Evolutionary conservation across 1,284 basidiomycete genomes (phyloP).

Genomic region (Puccinia coronata): DNA sequence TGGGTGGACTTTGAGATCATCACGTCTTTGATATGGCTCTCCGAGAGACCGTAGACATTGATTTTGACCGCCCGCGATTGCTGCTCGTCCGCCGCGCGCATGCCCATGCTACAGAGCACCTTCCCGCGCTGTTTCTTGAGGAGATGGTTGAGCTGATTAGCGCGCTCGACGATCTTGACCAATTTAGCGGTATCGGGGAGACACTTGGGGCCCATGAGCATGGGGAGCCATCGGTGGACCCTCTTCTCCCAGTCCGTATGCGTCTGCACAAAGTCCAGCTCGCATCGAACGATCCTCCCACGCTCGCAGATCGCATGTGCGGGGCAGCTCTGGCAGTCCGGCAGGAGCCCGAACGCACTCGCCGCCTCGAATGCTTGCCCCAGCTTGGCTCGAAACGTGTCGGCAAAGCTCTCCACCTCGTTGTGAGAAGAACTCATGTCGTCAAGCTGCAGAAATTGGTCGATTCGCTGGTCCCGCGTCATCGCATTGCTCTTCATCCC

Average conservation of each 20-base stretch:
- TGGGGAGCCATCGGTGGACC: constrained; percentile 73
- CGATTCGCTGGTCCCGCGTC: constrained; percentile 62
- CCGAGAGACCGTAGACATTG: constrained; percentile 53
- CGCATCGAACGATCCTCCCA: constrained; percentile 69
- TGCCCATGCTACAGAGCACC: constrained; percentile 67
- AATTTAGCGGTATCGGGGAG: constrained; percentile 78
- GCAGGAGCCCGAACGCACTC: constrained; percentile 65
- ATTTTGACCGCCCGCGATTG: constrained; percentile 47
- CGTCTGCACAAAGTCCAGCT: constrained; percentile 71
- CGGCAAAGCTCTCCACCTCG: constrained; percentile 51
- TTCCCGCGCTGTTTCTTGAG: constrained; percentile 72
- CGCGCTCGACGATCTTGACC: constrained; percentile 73
- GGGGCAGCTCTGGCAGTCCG: constrained; percentile 80
- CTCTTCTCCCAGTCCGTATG: constrained; percentile 69
- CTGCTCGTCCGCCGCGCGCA: constrained; percentile 53
- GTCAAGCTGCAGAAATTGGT: constrained; percentile 41
- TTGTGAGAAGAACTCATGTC: background rate
- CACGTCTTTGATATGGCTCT: constrained; percentile 51
- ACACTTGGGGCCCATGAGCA: constrained; percentile 78
- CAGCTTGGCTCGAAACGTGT: constrained; percentile 56
- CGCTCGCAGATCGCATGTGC: constrained; percentile 72
- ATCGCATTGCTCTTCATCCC: constrained; percentile 68
- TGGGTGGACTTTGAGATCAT: constrained; percentile 57
- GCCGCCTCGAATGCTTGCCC: constrained; percentile 62
- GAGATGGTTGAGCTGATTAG: constrained; percentile 70